Percentiles rank a stretch among this genome's conserved stretches.
Evolutionary conservation across 2,329 filamentous ascomycete genomes (phyloP).

Genomic region (Penicillium sp.): DNA sequence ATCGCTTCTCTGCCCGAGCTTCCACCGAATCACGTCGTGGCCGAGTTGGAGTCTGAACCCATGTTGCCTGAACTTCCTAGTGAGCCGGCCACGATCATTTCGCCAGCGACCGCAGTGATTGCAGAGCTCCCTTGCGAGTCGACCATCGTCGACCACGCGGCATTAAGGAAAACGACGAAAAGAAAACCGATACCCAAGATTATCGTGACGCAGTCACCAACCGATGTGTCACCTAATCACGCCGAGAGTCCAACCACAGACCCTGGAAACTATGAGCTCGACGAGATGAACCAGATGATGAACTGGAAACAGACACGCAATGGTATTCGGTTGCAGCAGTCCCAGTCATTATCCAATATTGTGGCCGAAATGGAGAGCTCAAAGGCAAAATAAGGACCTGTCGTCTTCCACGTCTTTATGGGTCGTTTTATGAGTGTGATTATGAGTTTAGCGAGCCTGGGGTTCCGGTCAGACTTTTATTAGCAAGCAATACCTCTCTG

Average conservation of each 20-base stretch:
- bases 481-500: too few relatives aligned
- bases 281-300: slow-evolving; percentile 19
- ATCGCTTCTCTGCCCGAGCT: slow-evolving; percentile 3
- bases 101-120: slow-evolving; percentile 1
- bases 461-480: too few relatives aligned
- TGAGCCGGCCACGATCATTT: background rate
- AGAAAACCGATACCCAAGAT: slow-evolving; percentile 10
- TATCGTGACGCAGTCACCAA: slow-evolving; percentile 10
- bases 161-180: too few relatives aligned
- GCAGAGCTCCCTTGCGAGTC: slow-evolving; percentile 11
- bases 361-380: slow-evolving; percentile 13
- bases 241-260: slow-evolving; percentile 1
- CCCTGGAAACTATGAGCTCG: slow-evolving; percentile 1
- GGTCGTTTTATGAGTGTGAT: too few relatives aligned
- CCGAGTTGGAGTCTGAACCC: background rate
- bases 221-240: slow-evolving; percentile 2
- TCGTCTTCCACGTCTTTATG: background rate
- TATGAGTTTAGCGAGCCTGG: too few relatives aligned
- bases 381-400: background rate
- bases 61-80: slow-evolving; percentile 7
- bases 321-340: slow-evolving; percentile 13
- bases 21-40: background rate
- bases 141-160: background rate
- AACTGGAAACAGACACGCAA: slow-evolving; percentile 15
- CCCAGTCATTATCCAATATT: slow-evolving; percentile 12